Evolutionary conservation across 257 asterid species (phyloP).

Genomic region (Knoxia roxburghii): DNA sequence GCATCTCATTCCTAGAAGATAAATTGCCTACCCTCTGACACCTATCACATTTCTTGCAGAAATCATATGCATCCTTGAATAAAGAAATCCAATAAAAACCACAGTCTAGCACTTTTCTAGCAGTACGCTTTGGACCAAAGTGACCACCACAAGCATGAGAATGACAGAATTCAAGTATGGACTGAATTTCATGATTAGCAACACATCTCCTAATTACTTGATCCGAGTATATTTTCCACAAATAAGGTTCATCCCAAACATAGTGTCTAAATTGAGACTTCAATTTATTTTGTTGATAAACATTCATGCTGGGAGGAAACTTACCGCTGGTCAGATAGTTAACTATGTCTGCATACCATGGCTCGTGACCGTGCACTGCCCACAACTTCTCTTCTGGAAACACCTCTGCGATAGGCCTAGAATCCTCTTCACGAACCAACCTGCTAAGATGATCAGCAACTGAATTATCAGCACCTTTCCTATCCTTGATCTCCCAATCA

Average conservation of each 20-base stretch:
- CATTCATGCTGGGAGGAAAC: background rate
- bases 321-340: background rate
- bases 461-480: too few species aligned
- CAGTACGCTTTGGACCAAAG: background rate
- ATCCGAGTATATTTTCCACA: background rate
- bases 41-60: background rate
- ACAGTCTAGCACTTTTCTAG: background rate
- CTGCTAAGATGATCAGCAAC: background rate
- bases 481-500: too few species aligned
- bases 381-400: background rate
- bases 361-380: background rate
- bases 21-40: background rate
- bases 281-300: too few species aligned
- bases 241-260: background rate
- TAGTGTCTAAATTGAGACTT: too few species aligned
- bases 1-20: background rate
- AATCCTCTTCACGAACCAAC: background rate
- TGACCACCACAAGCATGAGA: background rate
- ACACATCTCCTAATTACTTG: background rate
- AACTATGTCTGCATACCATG: background rate
- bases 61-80: background rate
- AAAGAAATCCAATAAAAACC: background rate
- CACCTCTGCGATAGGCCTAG: background rate
- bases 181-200: background rate
- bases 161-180: background rate